phyloP scores from a whole-genome alignment of 1,139 yeast genomes.

The Lodderomyces margitis region DNA sequence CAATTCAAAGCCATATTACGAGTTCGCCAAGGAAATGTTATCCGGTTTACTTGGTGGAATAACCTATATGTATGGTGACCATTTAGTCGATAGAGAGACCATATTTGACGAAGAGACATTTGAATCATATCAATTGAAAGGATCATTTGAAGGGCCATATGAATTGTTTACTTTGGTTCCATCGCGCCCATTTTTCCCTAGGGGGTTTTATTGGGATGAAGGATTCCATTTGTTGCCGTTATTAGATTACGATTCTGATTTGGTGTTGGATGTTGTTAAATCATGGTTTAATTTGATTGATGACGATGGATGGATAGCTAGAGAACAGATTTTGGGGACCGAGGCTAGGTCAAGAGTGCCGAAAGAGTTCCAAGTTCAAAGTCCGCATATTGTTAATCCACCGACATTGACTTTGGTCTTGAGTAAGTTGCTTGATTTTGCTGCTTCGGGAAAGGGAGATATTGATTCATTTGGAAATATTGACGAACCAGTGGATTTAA shows the following conservation, averaged over 20 bases:
- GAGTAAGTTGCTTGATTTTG: slow-evolving; percentile 54
- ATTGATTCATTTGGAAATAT: slow-evolving; percentile 23
- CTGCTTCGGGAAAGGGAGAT: slow-evolving; percentile 10
- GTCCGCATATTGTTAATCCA: slow-evolving; percentile 91
- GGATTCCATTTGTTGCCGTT: slow-evolving; percentile 91
- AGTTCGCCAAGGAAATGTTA: slow-evolving; percentile 73
- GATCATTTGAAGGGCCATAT: slow-evolving; percentile 61
- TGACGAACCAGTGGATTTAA: slow-evolving; percentile 23
- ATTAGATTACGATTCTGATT: slow-evolving; percentile 78
- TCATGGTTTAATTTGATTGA: slow-evolving; percentile 90
- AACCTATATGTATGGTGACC: slow-evolving; percentile 87
- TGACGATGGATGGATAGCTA: slow-evolving; percentile 93
- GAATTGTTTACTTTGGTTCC: slow-evolving; percentile 85
- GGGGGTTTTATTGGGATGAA: slow-evolving; percentile 99
- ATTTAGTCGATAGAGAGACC: slow-evolving; percentile 73
- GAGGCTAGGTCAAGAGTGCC: slow-evolving; percentile 93
- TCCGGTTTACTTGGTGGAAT: slow-evolving; percentile 89
- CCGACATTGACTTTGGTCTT: slow-evolving; percentile 88
- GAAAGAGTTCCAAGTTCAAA: slow-evolving; percentile 77
- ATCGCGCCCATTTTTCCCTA: slow-evolving; percentile 89
- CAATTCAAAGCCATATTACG: slow-evolving; percentile 38
- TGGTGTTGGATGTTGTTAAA: slow-evolving; percentile 74
- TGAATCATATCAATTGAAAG: slow-evolving; percentile 51
- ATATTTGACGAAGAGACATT: slow-evolving; percentile 64
- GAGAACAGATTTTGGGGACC: slow-evolving; percentile 91